A percentile compares a stretch with the other conserved stretches of the same genome.
phyloP scores from a whole-genome alignment of 345 rosid species.

The Eucalyptus viminalis region DNA sequence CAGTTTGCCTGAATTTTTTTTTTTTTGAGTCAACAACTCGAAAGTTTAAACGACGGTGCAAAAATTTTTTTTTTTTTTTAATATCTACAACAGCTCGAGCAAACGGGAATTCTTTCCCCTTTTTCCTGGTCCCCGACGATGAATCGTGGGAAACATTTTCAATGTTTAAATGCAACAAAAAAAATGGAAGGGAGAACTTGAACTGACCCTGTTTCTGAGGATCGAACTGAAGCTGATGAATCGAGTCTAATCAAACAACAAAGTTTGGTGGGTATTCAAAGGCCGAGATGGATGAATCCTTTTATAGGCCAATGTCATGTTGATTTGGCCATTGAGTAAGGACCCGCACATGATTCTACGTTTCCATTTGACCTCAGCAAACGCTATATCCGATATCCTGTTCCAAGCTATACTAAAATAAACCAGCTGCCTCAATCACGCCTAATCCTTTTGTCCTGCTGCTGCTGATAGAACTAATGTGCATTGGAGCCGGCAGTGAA shows the following conservation, averaged over 20 bases:
- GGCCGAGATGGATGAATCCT: neutral
- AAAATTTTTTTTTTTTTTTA: too few relatives aligned
- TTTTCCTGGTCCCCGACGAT: neutral
- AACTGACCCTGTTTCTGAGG: neutral
- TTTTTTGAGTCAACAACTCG: neutral
- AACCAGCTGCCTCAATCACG: neutral
- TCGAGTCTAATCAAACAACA: neutral
- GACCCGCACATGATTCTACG: neutral
- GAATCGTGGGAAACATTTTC: neutral
- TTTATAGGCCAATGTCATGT: neutral
- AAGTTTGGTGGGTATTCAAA: neutral
- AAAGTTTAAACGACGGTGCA: too few relatives aligned
- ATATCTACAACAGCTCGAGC: neutral
- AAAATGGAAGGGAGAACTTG: neutral
- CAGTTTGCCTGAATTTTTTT: neutral
- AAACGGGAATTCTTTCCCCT: neutral
- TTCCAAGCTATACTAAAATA: neutral
- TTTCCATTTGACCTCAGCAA: neutral
- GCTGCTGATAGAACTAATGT: neutral
- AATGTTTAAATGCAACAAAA: neutral
- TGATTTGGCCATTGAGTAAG: neutral
- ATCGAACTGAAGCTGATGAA: neutral
- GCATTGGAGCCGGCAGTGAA: neutral
- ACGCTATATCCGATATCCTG: neutral
- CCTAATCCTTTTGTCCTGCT: neutral